These are phyloP conservation scores for Meredithiella fracta DNA, from an alignment of 2,329 filamentous ascomycete species.

Conservation along the genomic window DNA sequence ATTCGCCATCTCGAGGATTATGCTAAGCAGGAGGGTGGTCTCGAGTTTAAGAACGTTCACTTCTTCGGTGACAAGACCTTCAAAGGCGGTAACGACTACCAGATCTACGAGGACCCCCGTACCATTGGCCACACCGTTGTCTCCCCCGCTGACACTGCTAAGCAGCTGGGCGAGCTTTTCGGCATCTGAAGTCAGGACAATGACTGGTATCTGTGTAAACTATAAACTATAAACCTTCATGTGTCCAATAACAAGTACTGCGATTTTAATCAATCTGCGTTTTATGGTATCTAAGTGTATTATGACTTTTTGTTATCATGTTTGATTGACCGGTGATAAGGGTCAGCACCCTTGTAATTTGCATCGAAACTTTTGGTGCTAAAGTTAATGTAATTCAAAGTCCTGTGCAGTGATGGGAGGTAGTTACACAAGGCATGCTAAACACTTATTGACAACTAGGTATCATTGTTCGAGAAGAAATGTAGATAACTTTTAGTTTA, in stretches of 20 bases:
- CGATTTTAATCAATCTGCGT: neutral
- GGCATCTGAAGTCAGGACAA: conserved; percentile 30
- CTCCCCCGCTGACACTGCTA: conserved; percentile 67
- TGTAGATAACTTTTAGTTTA: neutral
- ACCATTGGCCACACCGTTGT: conserved; percentile 75
- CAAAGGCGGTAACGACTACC: conserved; percentile 83
- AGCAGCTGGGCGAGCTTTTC: conserved; percentile 67
- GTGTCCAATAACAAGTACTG: neutral
- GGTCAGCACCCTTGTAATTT: neutral
- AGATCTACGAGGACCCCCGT: conserved; percentile 72
- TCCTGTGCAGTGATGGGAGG: too few relatives aligned
- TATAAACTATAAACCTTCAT: conserved; percentile 1
- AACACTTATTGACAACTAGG: neutral
- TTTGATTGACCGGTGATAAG: neutral
- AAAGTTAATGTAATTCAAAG: neutral
- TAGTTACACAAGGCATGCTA: neutral
- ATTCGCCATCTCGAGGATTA: conserved; percentile 73
- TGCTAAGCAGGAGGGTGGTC: conserved; percentile 48
- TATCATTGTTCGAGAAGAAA: neutral
- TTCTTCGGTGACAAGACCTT: conserved; percentile 97
- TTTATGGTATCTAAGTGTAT: neutral
- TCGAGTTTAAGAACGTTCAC: conserved; percentile 76
- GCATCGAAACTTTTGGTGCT: neutral
- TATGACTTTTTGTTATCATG: neutral
- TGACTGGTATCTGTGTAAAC: conserved; percentile 1